A percentile compares a stretch with the other conserved stretches of the same genome.
These are phyloP conservation scores for Mycocentrospora acerina DNA, from an alignment of 2,329 filamentous ascomycete genomes.

Conservation along the genomic window DNA sequence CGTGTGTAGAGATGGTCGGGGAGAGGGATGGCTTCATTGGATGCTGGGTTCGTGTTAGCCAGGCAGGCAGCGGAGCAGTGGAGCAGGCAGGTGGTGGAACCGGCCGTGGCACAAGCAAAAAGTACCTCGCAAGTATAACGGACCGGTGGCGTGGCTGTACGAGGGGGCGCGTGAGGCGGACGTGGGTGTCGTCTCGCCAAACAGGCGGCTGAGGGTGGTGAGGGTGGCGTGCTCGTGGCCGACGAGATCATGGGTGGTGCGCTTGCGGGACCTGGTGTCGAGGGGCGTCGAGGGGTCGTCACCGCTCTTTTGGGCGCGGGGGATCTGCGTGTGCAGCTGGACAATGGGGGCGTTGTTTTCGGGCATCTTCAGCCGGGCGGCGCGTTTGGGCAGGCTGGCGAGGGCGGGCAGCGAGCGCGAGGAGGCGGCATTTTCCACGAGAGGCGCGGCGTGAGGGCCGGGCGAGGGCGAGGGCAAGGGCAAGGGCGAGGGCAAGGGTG, in stretches of 20 bases:
- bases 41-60: conserved; percentile 27
- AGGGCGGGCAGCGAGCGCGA: background rate
- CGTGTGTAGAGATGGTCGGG: conserved; percentile 55
- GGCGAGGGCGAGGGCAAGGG: conserved; percentile 16
- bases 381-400: conserved; percentile 30
- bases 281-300: conserved; percentile 50
- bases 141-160: conserved; percentile 42
- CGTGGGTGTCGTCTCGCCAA: conserved; percentile 44
- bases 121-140: conserved; percentile 36
- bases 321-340: conserved; percentile 39
- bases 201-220: conserved; percentile 48
- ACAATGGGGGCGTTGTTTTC: conserved; percentile 32
- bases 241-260: conserved; percentile 28
- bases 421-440: conserved; percentile 10
- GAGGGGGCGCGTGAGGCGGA: conserved; percentile 45
- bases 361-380: conserved; percentile 27
- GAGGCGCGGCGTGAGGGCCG: too few species aligned
- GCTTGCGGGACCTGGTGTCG: conserved; percentile 27
- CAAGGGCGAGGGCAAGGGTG: conserved; percentile 8
- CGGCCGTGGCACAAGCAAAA: background rate
- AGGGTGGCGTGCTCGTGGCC: conserved; percentile 44
- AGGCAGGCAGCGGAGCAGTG: too few species aligned
- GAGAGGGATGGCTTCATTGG: conserved; percentile 45
- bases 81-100: conserved; percentile 3
- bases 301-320: conserved; percentile 50